phyloP scores from a whole-genome alignment of 73 alveolate species.

The Tetrahymena borealis region DNA sequence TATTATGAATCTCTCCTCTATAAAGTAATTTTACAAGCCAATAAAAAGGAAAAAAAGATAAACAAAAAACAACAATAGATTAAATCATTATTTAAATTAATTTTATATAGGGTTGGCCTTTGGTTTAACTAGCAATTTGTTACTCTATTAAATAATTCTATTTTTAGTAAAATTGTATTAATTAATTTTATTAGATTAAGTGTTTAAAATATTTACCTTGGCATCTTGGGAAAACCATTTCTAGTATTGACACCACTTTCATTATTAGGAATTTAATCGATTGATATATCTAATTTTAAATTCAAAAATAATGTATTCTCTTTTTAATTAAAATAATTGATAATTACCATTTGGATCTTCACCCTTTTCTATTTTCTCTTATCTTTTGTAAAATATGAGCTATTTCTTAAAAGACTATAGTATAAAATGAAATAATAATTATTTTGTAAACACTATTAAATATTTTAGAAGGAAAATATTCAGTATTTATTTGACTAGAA shows the following conservation, averaged over 20 bases:
- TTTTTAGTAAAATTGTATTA: not conserved
- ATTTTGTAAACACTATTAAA: not conserved
- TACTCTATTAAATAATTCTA: not conserved
- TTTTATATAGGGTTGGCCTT: not conserved
- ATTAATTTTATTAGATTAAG: not conserved
- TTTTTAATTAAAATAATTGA: not conserved
- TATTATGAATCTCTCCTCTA: too few species aligned
- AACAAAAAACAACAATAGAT: too few species aligned
- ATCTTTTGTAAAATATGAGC: conserved; percentile 20
- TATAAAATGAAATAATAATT: not conserved
- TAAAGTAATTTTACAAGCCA: too few species aligned
- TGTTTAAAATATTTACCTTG: not conserved
- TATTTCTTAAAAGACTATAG: conserved; percentile 16
- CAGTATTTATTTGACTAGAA: not conserved
- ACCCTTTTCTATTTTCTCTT: conserved; percentile 28
- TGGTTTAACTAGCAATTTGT: not conserved
- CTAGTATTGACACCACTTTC: conserved; percentile 45
- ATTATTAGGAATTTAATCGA: conserved; percentile 32
- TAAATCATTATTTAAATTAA: not conserved
- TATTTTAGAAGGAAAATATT: not conserved
- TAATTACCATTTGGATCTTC: conserved; percentile 46
- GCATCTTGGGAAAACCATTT: conserved; percentile 37
- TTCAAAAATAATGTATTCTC: not conserved
- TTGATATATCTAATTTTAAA: conserved; percentile 8
- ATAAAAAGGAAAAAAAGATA: too few species aligned